These are phyloP conservation scores for Thalassiosira exigua DNA, from an alignment of 352 stramenopile genomes.

Conservation along the genomic window DNA sequence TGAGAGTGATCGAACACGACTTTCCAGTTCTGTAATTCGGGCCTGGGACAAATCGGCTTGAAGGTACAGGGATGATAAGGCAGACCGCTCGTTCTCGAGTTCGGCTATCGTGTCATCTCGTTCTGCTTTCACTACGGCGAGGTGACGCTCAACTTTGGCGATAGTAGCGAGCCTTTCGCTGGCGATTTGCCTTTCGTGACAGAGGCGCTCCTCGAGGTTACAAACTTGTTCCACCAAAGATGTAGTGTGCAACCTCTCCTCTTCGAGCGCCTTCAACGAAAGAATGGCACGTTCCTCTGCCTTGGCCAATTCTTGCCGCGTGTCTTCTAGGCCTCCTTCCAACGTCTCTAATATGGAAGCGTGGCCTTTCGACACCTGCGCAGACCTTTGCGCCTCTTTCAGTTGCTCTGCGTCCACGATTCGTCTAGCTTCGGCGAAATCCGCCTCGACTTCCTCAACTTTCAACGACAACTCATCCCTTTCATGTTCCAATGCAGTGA, in stretches of 20 bases:
- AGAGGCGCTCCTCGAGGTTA: conserved; percentile 23
- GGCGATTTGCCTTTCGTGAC: conserved; percentile 10
- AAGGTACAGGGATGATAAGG: background rate
- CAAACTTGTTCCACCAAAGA: background rate
- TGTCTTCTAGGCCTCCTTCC: background rate
- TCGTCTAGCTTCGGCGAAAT: too few relatives aligned
- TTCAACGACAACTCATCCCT: too few relatives aligned
- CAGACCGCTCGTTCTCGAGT: background rate
- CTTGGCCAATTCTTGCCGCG: background rate
- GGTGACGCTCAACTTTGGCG: background rate
- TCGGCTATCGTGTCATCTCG: background rate
- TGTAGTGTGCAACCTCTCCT: background rate
- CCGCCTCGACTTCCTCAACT: too few relatives aligned
- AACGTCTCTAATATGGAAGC: background rate
- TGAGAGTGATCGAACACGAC: background rate
- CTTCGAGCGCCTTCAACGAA: conserved; percentile 4
- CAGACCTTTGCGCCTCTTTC: background rate
- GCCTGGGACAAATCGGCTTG: too few relatives aligned
- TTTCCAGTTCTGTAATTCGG: background rate
- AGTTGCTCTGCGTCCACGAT: too few relatives aligned
- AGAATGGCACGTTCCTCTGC: background rate
- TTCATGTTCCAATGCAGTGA: too few relatives aligned
- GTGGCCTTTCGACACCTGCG: background rate
- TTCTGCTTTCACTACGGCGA: background rate
- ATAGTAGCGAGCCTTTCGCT: background rate